Evolutionary conservation across 257 asterid species (phyloP).

Genomic region (Linderniella brevidens): DNA sequence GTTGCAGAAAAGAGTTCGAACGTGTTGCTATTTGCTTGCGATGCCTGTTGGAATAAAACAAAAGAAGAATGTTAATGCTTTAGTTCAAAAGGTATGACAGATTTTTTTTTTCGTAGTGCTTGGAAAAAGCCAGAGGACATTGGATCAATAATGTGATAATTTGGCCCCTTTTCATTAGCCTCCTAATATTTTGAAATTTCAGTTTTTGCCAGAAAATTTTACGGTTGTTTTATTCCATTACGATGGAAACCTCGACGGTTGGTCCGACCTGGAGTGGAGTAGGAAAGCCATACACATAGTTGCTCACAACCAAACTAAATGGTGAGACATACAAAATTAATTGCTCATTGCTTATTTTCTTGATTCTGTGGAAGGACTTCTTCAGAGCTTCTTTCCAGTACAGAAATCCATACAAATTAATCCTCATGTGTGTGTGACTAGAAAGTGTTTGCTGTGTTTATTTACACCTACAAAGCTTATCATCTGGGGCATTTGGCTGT

Average conservation of each 20-base stretch:
- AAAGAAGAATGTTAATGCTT: constrained; percentile 53
- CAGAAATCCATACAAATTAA: too few relatives aligned
- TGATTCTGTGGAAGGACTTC: background rate
- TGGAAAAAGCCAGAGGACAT: background rate
- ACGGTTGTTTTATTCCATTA: constrained; percentile 78
- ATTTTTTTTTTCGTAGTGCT: background rate
- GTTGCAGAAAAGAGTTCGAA: constrained; percentile 24
- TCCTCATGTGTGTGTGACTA: too few relatives aligned
- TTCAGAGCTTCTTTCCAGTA: background rate
- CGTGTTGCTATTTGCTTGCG: constrained; percentile 52
- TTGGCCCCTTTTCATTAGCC: constrained; percentile 2
- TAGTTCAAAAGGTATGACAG: constrained; percentile 54
- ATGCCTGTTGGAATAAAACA: constrained; percentile 91
- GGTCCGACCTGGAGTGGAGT: constrained; percentile 86
- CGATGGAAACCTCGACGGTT: constrained; percentile 81
- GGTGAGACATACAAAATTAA: constrained; percentile 22
- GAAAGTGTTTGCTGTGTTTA: too few relatives aligned
- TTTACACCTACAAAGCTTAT: too few relatives aligned
- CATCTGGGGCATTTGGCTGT: too few relatives aligned
- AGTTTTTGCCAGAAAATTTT: constrained; percentile 91
- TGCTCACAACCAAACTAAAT: constrained; percentile 88
- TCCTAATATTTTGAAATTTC: constrained; percentile 22
- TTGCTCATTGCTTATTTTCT: background rate
- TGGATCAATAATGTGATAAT: background rate
- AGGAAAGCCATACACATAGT: constrained; percentile 71